Percentiles rank a stretch among this genome's conserved stretches.
These are phyloP conservation scores for Drechslerella stenobrocha DNA, from an alignment of 2,329 filamentous ascomycete genomes.

Conservation along the genomic window DNA sequence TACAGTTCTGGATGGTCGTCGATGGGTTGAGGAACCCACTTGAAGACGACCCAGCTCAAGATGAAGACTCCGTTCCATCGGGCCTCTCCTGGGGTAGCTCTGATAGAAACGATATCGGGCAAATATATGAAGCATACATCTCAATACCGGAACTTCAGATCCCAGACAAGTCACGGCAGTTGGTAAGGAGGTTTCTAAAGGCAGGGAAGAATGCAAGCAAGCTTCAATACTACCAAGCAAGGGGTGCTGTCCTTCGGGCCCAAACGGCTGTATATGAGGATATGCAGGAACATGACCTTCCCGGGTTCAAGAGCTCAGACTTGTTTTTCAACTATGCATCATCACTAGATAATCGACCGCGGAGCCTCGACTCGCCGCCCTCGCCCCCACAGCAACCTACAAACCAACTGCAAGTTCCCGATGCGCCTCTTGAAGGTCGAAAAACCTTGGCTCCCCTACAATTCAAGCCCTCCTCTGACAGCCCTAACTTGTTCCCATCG, in stretches of 20 bases:
- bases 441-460: constrained; percentile 22
- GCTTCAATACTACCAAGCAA: constrained; percentile 78
- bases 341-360: constrained; percentile 67
- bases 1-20: constrained; percentile 98
- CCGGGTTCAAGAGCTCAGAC: constrained; percentile 87
- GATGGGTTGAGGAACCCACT: constrained; percentile 93
- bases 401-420: constrained; percentile 29
- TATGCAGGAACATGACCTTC: constrained; percentile 78
- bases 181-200: constrained; percentile 76
- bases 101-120: constrained; percentile 82
- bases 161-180: constrained; percentile 67
- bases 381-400: constrained; percentile 22
- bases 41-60: constrained; percentile 78
- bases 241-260: constrained; percentile 76
- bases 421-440: constrained; percentile 25
- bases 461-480: constrained; percentile 27
- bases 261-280: constrained; percentile 82
- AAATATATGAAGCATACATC: constrained; percentile 89
- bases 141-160: constrained; percentile 79
- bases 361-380: constrained; percentile 24
- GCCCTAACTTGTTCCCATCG: constrained; percentile 40
- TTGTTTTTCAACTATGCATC: constrained; percentile 95
- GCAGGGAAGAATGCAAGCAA: constrained; percentile 75
- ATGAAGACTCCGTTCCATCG: constrained; percentile 63
- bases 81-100: constrained; percentile 74